Conservation (phyloP, 1,284 basidiomycete genomes). For the Filobasidium uniguttulatum region DNA sequence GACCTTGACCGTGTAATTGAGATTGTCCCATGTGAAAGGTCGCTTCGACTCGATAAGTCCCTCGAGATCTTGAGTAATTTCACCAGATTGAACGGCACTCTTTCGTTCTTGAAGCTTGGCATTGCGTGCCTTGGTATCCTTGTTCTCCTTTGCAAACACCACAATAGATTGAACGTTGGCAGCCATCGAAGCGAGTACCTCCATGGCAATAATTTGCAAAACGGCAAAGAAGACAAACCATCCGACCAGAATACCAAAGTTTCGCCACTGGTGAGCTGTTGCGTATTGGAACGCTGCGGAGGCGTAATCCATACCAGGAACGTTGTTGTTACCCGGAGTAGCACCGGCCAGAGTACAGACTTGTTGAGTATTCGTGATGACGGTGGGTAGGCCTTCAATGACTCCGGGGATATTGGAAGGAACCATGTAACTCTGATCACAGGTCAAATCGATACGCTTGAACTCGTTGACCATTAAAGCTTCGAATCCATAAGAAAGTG, state of each 20-base stretch:
- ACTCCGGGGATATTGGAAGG: conserved; percentile 51
- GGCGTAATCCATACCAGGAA: conserved; percentile 36
- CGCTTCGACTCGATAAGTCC: conserved; percentile 33
- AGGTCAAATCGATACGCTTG: conserved; percentile 51
- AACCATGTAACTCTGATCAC: conserved; percentile 54
- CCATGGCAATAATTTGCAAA: conserved; percentile 31
- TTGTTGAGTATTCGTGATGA: conserved; percentile 34
- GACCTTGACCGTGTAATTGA: conserved; percentile 42
- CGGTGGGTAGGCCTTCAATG: conserved; percentile 49
- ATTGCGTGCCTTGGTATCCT: conserved; percentile 55
- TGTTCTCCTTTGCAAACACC: conserved; percentile 56
- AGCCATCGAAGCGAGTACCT: conserved; percentile 28
- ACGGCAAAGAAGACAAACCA: conserved; percentile 53
- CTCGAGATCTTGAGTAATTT: conserved; percentile 34
- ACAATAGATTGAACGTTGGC: conserved; percentile 38
- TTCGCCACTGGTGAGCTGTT: conserved; percentile 16
- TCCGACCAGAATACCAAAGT: conserved; percentile 38
- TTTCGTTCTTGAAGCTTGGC: conserved; percentile 47
- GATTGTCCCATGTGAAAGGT: conserved; percentile 40
- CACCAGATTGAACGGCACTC: conserved; percentile 34
- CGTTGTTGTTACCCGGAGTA: conserved; percentile 25
- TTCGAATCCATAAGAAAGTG: conserved; percentile 58
- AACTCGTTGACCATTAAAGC: conserved; percentile 74
- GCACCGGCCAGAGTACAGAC: conserved; percentile 33
- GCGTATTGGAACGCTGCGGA: conserved; percentile 25